phyloP scores from a whole-genome alignment of 345 rosid species.

The Erysimum cheiranthoides region DNA sequence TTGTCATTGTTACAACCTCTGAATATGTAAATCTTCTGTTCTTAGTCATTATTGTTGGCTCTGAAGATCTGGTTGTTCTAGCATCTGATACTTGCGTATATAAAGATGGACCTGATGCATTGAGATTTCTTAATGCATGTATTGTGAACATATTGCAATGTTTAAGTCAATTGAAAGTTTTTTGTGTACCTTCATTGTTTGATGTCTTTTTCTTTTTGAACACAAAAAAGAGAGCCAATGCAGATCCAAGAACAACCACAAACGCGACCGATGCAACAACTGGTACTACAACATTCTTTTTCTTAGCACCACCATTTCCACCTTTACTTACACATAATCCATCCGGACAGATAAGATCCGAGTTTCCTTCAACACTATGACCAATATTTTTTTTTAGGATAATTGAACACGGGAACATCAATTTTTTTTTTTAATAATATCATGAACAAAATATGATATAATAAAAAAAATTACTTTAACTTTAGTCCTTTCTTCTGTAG shows the following conservation, averaged over 20 bases:
- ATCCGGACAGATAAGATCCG: slow-evolving; percentile 39
- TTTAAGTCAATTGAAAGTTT: background rate
- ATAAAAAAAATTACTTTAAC: slow-evolving; percentile 35
- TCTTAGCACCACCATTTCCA: slow-evolving; percentile 16
- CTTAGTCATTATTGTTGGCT: slow-evolving; percentile 27
- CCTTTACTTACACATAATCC: slow-evolving; percentile 24
- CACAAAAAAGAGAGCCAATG: slow-evolving; percentile 30
- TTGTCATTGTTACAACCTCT: slow-evolving; percentile 50
- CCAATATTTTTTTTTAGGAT: background rate
- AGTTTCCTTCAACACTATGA: slow-evolving; percentile 46
- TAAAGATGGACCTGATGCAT: background rate
- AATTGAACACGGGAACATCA: background rate
- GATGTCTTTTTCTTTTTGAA: slow-evolving; percentile 34
- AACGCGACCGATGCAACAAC: slow-evolving; percentile 43
- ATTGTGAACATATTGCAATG: background rate
- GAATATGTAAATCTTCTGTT: slow-evolving; percentile 43
- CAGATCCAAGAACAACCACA: slow-evolving; percentile 36
- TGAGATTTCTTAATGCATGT: slow-evolving; percentile 4
- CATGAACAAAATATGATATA: slow-evolving; percentile 3
- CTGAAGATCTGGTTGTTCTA: slow-evolving; percentile 24
- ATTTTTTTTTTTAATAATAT: background rate
- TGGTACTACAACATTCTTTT: slow-evolving; percentile 24
- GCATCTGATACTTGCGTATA: slow-evolving; percentile 13
- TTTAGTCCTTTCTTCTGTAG: slow-evolving; percentile 34
- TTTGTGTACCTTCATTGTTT: slow-evolving; percentile 33